These are phyloP conservation scores for Heimioporus sp. DNA, from an alignment of 768 basidiomycete species.

Conservation along the genomic window DNA sequence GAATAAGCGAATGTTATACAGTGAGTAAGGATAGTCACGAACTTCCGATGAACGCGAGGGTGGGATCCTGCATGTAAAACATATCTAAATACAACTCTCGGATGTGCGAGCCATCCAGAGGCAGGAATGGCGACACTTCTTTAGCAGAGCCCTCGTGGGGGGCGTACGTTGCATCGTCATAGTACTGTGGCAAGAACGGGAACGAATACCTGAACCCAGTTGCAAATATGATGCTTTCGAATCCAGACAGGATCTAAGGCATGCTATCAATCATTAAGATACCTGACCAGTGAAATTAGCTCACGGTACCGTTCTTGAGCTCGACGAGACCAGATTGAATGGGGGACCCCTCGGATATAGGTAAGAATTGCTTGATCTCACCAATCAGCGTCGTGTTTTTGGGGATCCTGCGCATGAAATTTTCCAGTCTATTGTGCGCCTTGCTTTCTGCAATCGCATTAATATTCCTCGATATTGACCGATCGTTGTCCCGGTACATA, in stretches of 20 bases:
- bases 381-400: slow-evolving; percentile 10
- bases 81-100: slow-evolving; percentile 15
- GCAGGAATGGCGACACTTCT: slow-evolving; percentile 7
- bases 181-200: slow-evolving; percentile 17
- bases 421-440: neutral
- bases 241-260: slow-evolving; percentile 7
- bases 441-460: neutral
- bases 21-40: neutral
- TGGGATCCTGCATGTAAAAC: slow-evolving; percentile 13
- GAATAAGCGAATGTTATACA: too few species aligned
- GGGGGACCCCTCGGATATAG: slow-evolving; percentile 1
- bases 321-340: slow-evolving; percentile 14
- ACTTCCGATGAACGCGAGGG: slow-evolving; percentile 11
- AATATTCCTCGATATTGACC: too few species aligned
- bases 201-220: slow-evolving; percentile 14
- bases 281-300: neutral
- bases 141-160: neutral
- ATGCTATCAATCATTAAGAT: neutral
- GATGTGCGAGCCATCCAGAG: slow-evolving; percentile 5
- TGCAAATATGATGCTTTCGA: slow-evolving; percentile 12
- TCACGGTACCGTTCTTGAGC: slow-evolving; percentile 15
- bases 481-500: neutral
- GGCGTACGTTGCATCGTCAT: slow-evolving; percentile 4
- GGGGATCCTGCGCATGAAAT: slow-evolving; percentile 1
- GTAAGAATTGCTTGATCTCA: slow-evolving; percentile 12